Evolutionary conservation across 2,329 filamentous ascomycete genomes (phyloP), one percentile per base, ranked within the genome.

Genomic region (Fusarium nelsonii): DNA sequence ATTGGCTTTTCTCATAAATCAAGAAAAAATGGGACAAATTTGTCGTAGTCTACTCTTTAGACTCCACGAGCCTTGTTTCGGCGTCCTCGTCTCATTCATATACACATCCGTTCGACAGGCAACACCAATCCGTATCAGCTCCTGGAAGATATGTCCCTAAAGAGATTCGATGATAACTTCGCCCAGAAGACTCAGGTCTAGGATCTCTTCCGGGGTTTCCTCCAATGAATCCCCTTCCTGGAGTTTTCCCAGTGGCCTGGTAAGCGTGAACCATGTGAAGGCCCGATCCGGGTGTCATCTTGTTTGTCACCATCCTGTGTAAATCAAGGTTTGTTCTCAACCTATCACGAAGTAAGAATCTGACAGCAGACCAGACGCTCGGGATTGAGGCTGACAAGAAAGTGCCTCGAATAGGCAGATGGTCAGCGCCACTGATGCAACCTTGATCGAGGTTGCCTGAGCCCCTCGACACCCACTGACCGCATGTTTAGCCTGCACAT

Each of bases 261-360:
- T 73, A 63, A 73, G 71, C 71, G 67, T 54, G 45, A 57, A 57
- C 44, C 34, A 53, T 52, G 41, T 46, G 57, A 60, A 58, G 68
- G 57, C 48, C 71, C 57, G 71, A 52, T 53, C 54, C 56, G 48
- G 49, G n/a, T 50, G 54, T 63, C 61, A 63, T 72, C 23, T 32
- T 48, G 40, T 64, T 67, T 64, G 54, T 51, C 39, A 63, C 51
- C 41, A 59, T 68, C n/a, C 48, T 58, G 50, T 68, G 45, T 32
- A 54, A 40, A 46, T 54, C 41, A 53, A 46, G 34, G 36, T 51
- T 54, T 50, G 8, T 20, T 23, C 36, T 39, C 50, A 54, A 49
- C 53, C 67, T 70, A 54, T 68, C 63, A 70, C 16, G 51, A 58
- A 69, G 64, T 56, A 70, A 70, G 66, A 67, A 70, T 70, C 67